Conservation (phyloP, 148 eudicot species). For the Fallopia convolvulus region DNA sequence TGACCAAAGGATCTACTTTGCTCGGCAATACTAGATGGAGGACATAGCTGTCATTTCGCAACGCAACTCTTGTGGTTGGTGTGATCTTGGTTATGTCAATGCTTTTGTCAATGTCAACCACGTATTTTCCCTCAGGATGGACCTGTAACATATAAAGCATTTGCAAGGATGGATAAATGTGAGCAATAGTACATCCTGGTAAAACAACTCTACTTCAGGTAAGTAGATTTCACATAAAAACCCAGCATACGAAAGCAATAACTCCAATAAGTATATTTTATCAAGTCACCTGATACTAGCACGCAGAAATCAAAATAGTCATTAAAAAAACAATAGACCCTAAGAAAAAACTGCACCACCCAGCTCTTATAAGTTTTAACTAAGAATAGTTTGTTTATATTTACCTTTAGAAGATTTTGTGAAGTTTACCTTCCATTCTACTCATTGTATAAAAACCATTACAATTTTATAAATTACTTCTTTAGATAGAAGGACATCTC, state of each 20-base stretch:
- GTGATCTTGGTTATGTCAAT: constrained; percentile 70
- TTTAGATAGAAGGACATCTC: not conserved
- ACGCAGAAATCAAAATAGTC: not conserved
- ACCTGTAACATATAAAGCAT: constrained; percentile 30
- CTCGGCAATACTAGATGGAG: constrained; percentile 72
- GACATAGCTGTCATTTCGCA: constrained; percentile 71
- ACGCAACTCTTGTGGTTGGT: constrained; percentile 73
- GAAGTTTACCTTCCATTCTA: not conserved
- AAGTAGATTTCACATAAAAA: not conserved
- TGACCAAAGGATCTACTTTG: constrained; percentile 78
- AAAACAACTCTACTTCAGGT: not conserved
- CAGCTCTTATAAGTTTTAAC: not conserved
- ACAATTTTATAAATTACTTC: not conserved
- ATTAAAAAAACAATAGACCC: not conserved
- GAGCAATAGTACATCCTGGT: not conserved
- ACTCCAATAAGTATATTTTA: not conserved
- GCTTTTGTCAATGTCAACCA: constrained; percentile 67
- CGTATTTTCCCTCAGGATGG: constrained; percentile 84
- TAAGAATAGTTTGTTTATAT: not conserved
- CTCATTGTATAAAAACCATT: not conserved
- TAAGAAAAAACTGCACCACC: not conserved
- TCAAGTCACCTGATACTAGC: not conserved
- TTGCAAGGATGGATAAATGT: not conserved
- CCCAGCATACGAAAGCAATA: not conserved
- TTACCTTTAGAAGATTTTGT: not conserved